These are phyloP conservation scores for Epichloe uncinata DNA, from an alignment of 2,329 filamentous ascomycete genomes.

Conservation along the genomic window DNA sequence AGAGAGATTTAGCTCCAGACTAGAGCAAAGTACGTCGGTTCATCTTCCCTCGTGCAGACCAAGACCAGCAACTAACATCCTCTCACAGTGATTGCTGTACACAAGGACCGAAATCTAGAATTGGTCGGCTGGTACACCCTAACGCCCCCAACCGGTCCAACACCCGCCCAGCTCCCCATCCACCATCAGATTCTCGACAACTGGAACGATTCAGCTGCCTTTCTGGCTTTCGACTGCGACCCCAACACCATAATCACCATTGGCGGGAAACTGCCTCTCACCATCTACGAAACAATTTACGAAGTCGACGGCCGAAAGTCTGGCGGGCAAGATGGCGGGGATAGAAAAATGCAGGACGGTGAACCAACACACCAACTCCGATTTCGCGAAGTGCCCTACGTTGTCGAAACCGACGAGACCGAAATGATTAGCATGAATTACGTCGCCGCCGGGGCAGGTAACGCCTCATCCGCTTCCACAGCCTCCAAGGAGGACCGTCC, in stretches of 20 bases:
- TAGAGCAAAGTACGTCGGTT: constrained; percentile 65
- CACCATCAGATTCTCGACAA: constrained; percentile 62
- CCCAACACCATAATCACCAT: constrained; percentile 39
- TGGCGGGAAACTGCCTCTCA: constrained; percentile 74
- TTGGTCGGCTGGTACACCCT: constrained; percentile 90
- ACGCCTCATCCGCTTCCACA: constrained; percentile 38
- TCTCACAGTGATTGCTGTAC: constrained; percentile 67
- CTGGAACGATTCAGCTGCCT: constrained; percentile 74
- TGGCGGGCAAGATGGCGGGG: constrained; percentile 39
- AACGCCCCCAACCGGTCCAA: constrained; percentile 60
- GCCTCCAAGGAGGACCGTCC: constrained; percentile 28
- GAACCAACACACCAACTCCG: constrained; percentile 46
- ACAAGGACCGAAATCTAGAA: constrained; percentile 70
- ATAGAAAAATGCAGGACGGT: constrained; percentile 60
- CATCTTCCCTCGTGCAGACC: not conserved
- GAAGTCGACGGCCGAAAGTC: constrained; percentile 49
- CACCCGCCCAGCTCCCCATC: constrained; percentile 52
- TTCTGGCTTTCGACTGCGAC: constrained; percentile 74
- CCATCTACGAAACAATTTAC: constrained; percentile 75
- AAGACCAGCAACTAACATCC: not conserved
- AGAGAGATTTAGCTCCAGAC: constrained; percentile 60
- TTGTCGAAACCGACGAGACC: constrained; percentile 84
- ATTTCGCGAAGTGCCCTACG: constrained; percentile 75
- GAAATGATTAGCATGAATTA: constrained; percentile 98
- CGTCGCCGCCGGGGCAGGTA: constrained; percentile 72